These are phyloP conservation scores for Limnanthes douglasii DNA, from an alignment of 345 rosid species.

Conservation along the genomic window DNA sequence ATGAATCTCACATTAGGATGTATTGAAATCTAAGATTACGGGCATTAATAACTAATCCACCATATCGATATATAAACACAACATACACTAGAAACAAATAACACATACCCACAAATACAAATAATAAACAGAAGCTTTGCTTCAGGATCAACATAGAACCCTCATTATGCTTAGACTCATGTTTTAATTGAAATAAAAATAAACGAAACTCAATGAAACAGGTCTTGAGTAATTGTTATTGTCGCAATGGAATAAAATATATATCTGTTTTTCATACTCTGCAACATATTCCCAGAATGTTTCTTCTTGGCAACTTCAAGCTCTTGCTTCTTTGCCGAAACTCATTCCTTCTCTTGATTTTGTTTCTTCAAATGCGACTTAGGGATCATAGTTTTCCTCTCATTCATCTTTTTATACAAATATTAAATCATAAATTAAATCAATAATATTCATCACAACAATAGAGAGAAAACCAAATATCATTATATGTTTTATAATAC, in stretches of 20 bases:
- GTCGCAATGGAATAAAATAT: not conserved
- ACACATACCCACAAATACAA: constrained; percentile 64
- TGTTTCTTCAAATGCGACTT: constrained; percentile 77
- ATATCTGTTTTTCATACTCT: constrained; percentile 47
- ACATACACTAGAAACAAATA: not conserved
- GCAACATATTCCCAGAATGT: constrained; percentile 30
- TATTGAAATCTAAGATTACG: constrained; percentile 27
- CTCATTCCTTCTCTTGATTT: constrained; percentile 58
- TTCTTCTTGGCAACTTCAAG: constrained; percentile 34
- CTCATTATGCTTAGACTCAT: constrained; percentile 82
- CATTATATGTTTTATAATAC: too few relatives aligned
- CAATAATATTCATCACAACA: too few relatives aligned
- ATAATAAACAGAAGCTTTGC: constrained; percentile 69
- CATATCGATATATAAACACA: not conserved
- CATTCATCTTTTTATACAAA: constrained; percentile 11
- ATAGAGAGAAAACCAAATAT: too few relatives aligned
- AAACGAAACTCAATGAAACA: too few relatives aligned
- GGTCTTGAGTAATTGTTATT: too few relatives aligned
- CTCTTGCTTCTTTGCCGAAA: constrained; percentile 30
- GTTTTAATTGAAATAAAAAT: constrained; percentile 51
- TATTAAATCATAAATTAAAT: too few relatives aligned
- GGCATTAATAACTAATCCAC: not conserved
- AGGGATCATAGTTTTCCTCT: constrained; percentile 29
- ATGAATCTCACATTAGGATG: constrained; percentile 78
- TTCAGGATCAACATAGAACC: constrained; percentile 85